Conservation (phyloP, 2,329 filamentous ascomycete genomes). For the Sporothrix variecibatus region DNA sequence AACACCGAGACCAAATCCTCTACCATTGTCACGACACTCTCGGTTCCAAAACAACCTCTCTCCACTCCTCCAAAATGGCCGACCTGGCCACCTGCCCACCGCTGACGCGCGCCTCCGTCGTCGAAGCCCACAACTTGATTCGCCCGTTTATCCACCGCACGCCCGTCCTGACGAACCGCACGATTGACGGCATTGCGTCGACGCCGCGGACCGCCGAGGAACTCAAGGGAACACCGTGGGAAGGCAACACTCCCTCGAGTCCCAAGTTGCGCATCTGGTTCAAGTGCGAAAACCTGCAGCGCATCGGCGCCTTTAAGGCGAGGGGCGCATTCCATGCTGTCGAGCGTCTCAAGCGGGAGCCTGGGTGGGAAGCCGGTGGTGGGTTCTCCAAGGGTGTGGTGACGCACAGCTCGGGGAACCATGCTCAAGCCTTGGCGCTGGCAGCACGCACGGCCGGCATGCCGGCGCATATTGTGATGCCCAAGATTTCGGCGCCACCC, state of each 20-base stretch:
- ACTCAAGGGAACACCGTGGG: conserved; percentile 13
- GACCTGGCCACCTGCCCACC: conserved; percentile 58
- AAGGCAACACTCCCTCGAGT: conserved; percentile 48
- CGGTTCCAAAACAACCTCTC: too few relatives aligned
- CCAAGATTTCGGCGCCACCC: conserved; percentile 75
- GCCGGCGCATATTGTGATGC: conserved; percentile 90
- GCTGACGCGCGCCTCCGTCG: conserved; percentile 71
- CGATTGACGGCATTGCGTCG: conserved; percentile 73
- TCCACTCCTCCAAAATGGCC: conserved; percentile 47
- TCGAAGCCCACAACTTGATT: conserved; percentile 72
- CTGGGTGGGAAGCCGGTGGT: conserved; percentile 61
- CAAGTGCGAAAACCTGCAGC: conserved; percentile 94
- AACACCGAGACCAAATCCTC: neutral
- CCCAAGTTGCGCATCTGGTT: conserved; percentile 79
- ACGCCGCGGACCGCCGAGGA: conserved; percentile 39
- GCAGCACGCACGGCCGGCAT: conserved; percentile 74
- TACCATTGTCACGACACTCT: neutral
- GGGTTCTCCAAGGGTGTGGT: conserved; percentile 71
- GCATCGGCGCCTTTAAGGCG: conserved; percentile 89
- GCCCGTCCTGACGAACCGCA: conserved; percentile 77
- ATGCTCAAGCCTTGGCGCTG: conserved; percentile 88
- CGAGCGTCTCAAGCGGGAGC: conserved; percentile 63
- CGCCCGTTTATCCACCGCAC: conserved; percentile 77
- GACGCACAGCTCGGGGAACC: conserved; percentile 92
- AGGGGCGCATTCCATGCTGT: conserved; percentile 88